These are phyloP conservation scores for Millerago galiae DNA, from an alignment of 805 yeast genomes.

Conservation along the genomic window DNA sequence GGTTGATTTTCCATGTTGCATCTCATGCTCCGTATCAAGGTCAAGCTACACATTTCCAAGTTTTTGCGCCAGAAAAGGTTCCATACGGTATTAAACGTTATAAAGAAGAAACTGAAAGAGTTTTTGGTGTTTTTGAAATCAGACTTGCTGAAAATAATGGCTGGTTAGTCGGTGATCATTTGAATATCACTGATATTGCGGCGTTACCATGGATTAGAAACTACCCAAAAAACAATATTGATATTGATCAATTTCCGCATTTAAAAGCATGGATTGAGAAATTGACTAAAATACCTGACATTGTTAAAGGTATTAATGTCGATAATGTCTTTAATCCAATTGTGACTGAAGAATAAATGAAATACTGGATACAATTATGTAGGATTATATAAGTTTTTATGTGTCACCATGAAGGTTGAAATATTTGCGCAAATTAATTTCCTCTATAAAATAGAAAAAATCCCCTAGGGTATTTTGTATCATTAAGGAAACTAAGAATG, in stretches of 20 bases:
- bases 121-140: constrained; percentile 47
- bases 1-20: constrained; percentile 53
- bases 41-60: constrained; percentile 44
- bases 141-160: constrained; percentile 45
- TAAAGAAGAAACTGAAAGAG: constrained; percentile 42
- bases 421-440: background rate
- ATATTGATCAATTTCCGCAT: constrained; percentile 33
- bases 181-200: constrained; percentile 54
- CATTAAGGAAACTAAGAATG: background rate
- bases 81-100: constrained; percentile 51
- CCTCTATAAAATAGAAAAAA: background rate
- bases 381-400: no score
- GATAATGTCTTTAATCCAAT: constrained; percentile 1
- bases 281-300: constrained; percentile 26
- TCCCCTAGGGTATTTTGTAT: background rate
- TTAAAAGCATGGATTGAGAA: constrained; percentile 35
- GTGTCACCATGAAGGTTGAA: background rate
- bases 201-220: constrained; percentile 40
- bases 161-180: constrained; percentile 53
- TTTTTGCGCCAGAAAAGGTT: constrained; percentile 42
- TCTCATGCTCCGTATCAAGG: constrained; percentile 61
- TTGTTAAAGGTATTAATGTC: constrained; percentile 5
- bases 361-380: no score
- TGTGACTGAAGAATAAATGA: background rate
- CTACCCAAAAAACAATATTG: constrained; percentile 20